Base-by-base conservation (phyloP, 2,329 filamentous ascomycete species). In the Talaromyces marneffei region DNA sequence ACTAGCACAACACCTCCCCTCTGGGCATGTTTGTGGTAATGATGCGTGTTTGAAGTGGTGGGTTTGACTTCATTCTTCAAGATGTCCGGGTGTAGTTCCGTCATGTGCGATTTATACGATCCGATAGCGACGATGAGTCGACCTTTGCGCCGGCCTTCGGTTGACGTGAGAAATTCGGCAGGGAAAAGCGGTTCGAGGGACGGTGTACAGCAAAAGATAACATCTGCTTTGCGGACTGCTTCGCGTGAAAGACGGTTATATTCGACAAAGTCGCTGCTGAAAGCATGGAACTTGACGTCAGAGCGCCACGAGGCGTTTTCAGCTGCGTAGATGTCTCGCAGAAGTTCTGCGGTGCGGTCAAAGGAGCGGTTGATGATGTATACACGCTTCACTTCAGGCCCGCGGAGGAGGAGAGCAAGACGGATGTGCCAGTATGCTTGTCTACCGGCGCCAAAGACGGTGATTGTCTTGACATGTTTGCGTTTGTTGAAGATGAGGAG, bases 361-460 rank as follows among this genome's bases (percentile, higher is more conserved):
- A 80, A 80, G 2, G 75, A 77, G 35, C 90, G 87, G 70, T 92
- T 95, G 71, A 96, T 87, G 69, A 97, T 87, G 75, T 93, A 88
- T 53, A 97, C 83, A 62, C 88, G 85, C 68, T 87, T 87, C 67
- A 96, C 87, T 20, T 91, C 90, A 50, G 78, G 70, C 0, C 81
- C 80, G 1, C 83, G 88, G 31, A 80, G 69, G 55, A 94, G 81
- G 65, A 97, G 82, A 0, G 92, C 88, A 4, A 97, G 83, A 0
- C 92, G 87, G 46, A 96, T 85, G 72, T 97, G 93, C 92, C 92
- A 97, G 78, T 93, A 96, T 12, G 93, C 93, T 78, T 97, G 92
- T 67, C 88, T 86, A 50, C 93, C 93, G 35, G 89, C 87, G 25
- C 93, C 93, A 72, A 97, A 97, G 58, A 96, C 88, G 14, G 88